Evolutionary conservation across 2,329 filamentous ascomycete genomes (phyloP), one percentile per base, ranked within the genome.

Genomic region (Neonectria hederae): DNA sequence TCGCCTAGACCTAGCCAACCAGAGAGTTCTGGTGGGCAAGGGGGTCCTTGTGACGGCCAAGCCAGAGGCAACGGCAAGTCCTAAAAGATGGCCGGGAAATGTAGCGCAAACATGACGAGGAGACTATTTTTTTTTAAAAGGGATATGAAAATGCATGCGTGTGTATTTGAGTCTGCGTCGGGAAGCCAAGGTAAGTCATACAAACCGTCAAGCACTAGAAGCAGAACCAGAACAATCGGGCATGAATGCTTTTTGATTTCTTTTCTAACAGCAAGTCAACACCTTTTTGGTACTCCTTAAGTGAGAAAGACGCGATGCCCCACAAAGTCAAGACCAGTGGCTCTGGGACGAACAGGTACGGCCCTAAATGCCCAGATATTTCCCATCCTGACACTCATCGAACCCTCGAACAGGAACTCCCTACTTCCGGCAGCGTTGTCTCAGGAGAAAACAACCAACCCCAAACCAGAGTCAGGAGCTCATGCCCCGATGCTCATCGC

Each of bases 1-100:
- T 70, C 69, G 66, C 69, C 62, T 70, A 70, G 57, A 17, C 57
- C 45, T 56, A 59, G n/a, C 69, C 68, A 70, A 70, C 66, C 66
- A 69, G 56, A 67, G 42, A 35, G 48, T 51, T n/a, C 9, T 32
- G 11, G 28, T 13, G 35, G 11, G 24, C 45, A 51, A 51, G 22
- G 45, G 14, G 48, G 11, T 13, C 14, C 6, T 13, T 14, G 30
- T 51, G 22, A 26, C 13, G 22, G 48, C 5, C 26, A 51, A 11
- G 48, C n/a, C 8, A 5, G 9, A 26, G 45, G 11, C 22, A 10
- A 24, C 45, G 6, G 17, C 22, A n/a, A 48, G 14, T 28, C 13
- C 45, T 7, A 22, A 26, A 22, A 14, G 14, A 28, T 32, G 13
- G 10, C 32, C 54, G 32, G 28, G 30, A 57, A 21, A 57, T 10